Evolutionary conservation across 106 monocot genomes (phyloP).

Genomic region (Dioscorea dumetorum): DNA sequence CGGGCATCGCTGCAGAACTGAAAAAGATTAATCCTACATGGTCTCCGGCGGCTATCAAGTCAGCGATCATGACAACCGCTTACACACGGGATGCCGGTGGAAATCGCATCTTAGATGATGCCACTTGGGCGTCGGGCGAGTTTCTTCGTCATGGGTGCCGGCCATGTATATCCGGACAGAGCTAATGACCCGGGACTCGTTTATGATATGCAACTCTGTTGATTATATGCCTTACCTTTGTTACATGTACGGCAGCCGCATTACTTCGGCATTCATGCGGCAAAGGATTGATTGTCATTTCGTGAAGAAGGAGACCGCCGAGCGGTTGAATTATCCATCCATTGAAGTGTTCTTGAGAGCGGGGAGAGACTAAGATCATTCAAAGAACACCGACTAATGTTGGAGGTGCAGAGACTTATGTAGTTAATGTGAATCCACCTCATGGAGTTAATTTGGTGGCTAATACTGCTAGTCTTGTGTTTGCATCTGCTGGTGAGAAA

Average conservation of each 20-base stretch:
- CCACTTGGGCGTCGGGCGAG: background rate
- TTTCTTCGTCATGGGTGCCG: constrained; percentile 30
- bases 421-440: background rate
- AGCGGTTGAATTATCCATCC: background rate
- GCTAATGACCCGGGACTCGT: constrained; percentile 25
- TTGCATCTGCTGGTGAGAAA: background rate
- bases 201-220: constrained; percentile 20
- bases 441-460: background rate
- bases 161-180: constrained; percentile 21
- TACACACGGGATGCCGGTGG: background rate
- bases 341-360: background rate
- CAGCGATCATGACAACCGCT: constrained; percentile 6
- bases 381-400: background rate
- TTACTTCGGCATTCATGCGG: background rate
- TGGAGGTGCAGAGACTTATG: background rate
- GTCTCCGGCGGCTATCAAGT: background rate
- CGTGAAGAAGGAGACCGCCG: background rate
- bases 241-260: background rate
- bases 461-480: background rate
- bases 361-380: background rate
- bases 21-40: background rate
- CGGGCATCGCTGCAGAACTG: background rate
- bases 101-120: background rate
- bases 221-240: constrained; percentile 32
- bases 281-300: too few relatives aligned